Evolutionary conservation across 179 eudicot species (phyloP).

Genomic region (Beta corolliflora): DNA sequence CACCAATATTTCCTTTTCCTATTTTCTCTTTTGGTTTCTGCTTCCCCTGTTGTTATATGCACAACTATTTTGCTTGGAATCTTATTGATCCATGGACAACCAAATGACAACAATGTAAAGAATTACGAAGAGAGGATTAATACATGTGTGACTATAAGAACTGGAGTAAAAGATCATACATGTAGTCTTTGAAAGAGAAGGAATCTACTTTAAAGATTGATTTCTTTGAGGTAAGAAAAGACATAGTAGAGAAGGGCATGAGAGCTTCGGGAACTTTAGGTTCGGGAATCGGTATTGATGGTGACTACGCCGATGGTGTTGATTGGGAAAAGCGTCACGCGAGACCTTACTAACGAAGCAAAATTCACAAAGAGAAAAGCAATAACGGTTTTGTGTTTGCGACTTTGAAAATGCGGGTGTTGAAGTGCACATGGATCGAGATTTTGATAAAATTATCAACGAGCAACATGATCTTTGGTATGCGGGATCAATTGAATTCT

Average conservation of each 20-base stretch:
- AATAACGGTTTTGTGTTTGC: slow-evolving; percentile 11
- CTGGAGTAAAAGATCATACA: slow-evolving; percentile 28
- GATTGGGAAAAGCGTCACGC: background rate
- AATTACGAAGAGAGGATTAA: slow-evolving; percentile 34
- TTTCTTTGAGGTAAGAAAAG: slow-evolving; percentile 37
- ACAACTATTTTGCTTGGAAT: slow-evolving; percentile 73
- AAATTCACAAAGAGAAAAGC: background rate
- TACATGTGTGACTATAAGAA: slow-evolving; percentile 32
- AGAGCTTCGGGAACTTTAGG: slow-evolving; percentile 22
- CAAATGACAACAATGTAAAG: slow-evolving; percentile 46
- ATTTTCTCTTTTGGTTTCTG: slow-evolving; percentile 66
- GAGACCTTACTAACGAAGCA: background rate
- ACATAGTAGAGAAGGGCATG: slow-evolving; percentile 35
- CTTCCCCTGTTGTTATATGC: slow-evolving; percentile 73
- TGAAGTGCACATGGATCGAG: slow-evolving; percentile 29
- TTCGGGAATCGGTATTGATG: background rate
- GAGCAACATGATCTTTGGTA: slow-evolving; percentile 34
- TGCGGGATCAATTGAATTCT: slow-evolving; percentile 37
- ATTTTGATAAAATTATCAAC: slow-evolving; percentile 31
- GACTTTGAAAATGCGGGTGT: slow-evolving; percentile 27
- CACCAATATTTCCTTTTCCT: slow-evolving; percentile 61
- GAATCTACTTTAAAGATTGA: slow-evolving; percentile 37
- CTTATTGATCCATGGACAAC: slow-evolving; percentile 62
- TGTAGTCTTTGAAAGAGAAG: slow-evolving; percentile 44
- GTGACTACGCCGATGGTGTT: background rate